Conservation (phyloP, 2,329 filamentous ascomycete genomes). For the Magnaporthiopsis incrustans region DNA sequence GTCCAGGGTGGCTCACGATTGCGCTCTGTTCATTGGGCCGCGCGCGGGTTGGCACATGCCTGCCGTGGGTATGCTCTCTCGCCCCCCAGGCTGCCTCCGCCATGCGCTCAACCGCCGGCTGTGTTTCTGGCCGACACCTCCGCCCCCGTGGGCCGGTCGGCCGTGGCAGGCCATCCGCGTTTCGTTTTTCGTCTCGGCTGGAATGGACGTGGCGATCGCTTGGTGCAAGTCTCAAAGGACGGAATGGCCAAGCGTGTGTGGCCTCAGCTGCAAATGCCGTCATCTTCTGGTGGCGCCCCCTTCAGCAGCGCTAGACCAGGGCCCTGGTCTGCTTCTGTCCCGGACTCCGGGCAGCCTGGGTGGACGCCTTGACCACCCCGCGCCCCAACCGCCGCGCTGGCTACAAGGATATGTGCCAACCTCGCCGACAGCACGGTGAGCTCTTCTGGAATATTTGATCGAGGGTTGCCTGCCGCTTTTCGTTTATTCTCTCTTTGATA, state of each 20-base stretch:
- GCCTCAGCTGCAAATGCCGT: background rate
- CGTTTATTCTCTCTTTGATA: background rate
- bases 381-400: background rate
- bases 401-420: background rate
- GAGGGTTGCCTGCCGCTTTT: background rate
- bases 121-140: background rate
- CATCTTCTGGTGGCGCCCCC: background rate
- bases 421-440: background rate
- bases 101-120: background rate
- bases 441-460: background rate
- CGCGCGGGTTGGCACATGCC: background rate
- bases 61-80: background rate
- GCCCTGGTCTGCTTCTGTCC: background rate
- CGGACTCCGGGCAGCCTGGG: background rate
- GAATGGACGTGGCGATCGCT: background rate
- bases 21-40: background rate
- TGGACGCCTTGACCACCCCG: background rate
- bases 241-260: background rate
- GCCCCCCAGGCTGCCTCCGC: background rate
- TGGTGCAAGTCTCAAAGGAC: background rate
- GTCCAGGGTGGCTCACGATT: background rate
- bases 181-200: background rate
- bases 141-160: background rate
- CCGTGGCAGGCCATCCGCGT: background rate
- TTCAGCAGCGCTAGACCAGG: background rate